Conservation (phyloP, 2,329 filamentous ascomycete genomes). For the Aspergillus carbonarius region DNA sequence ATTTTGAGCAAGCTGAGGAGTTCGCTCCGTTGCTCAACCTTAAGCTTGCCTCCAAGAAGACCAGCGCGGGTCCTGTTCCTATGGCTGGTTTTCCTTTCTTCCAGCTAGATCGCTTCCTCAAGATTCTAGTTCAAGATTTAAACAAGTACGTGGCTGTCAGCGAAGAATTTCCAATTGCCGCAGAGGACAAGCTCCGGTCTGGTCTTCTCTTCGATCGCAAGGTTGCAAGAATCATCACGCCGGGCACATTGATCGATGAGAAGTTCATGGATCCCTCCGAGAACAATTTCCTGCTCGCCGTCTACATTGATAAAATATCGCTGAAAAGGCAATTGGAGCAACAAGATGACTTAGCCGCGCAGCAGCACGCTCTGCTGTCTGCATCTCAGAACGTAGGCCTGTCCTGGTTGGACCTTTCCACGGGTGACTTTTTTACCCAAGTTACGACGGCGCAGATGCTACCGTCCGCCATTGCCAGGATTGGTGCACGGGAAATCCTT, state of each 20-base stretch:
- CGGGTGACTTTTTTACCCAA: constrained; percentile 90
- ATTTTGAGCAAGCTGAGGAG: constrained; percentile 92
- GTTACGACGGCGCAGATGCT: constrained; percentile 67
- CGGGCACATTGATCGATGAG: constrained; percentile 94
- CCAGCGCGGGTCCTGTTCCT: constrained; percentile 72
- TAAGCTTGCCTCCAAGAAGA: constrained; percentile 79
- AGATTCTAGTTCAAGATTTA: constrained; percentile 86
- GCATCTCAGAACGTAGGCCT: constrained; percentile 63
- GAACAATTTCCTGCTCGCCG: constrained; percentile 87
- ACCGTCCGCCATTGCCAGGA: constrained; percentile 76
- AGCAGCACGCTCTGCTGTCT: constrained; percentile 31
- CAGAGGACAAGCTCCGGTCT: constrained; percentile 67
- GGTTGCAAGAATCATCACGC: constrained; percentile 85
- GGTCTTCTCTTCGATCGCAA: constrained; percentile 80
- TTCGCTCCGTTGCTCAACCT: constrained; percentile 82
- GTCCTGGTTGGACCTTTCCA: constrained; percentile 93
- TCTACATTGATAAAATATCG: constrained; percentile 57
- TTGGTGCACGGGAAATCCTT: constrained; percentile 81
- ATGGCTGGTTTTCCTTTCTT: constrained; percentile 97
- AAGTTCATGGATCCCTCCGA: constrained; percentile 93
- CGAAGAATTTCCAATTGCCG: constrained; percentile 81
- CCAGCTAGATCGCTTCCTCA: constrained; percentile 89
- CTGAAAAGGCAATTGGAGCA: constrained; percentile 21
- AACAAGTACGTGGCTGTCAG: constrained; percentile 90
- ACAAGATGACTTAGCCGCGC: constrained; percentile 21